Base-by-base conservation (phyloP, 768 basidiomycete genomes). In the Suillus occidentalis region DNA sequence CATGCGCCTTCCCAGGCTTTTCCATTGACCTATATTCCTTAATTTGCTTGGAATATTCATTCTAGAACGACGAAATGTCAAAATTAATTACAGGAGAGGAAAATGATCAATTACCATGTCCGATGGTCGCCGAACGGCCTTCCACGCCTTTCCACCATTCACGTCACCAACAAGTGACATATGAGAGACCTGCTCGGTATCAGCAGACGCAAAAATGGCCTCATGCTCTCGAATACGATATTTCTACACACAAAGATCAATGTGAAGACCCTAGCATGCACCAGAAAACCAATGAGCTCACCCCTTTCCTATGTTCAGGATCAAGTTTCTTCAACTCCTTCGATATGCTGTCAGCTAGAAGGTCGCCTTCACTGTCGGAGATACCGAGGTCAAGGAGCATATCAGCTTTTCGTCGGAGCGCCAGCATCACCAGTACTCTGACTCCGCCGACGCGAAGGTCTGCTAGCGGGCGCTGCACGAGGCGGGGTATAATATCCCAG, bases 31-130 rank as follows among this genome's bases (percentile, higher is more conserved):
- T 86, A 65, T 89, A 90, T 76, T 94, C 91, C 71, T 84, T 86
- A 67, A 98, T 91, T 74, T 96, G 92, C 71, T 92, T 92, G 37
- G 94, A 88, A 75, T 96, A 94, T 79, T 99, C 94, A 75, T 98
- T 93, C 95, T 97, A 66, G 28, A n/a, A 66, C 56, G 18, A 57
- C 60, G 22, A 61, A 59, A 61, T 56, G 37, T 63, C 63, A 64
- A 66, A 14, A 47, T 3, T 20, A 28, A 50, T 53, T 14, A 6
- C 3, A 34, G 37, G 12, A 39, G 36, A 31, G 61, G 20, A 10
- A 22, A 62, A 34, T 16, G 42, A 43, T 36, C 6, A 31, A 85
- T 63, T 69, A 96, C 96, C 91, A 98, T 97, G 72, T 99, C 95
- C 2, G 95, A 97, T 12, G 96, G 95, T 28, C 95, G 81, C 68